Base-by-base conservation (phyloP, 352 stramenopile genomes). In the Aphanomyces astaci region DNA sequence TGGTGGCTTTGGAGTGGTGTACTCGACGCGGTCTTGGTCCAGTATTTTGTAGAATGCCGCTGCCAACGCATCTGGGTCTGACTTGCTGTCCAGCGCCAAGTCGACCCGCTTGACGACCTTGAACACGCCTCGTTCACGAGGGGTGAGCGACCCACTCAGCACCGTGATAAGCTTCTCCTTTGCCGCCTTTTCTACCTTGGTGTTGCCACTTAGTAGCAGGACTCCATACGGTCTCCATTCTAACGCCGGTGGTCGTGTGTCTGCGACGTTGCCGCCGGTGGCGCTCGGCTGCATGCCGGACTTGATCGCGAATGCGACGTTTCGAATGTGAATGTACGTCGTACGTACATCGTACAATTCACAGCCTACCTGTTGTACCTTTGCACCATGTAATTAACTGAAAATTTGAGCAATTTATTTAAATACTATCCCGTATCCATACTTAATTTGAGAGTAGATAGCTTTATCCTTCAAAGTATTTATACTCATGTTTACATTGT, bases 91-190 rank as follows among this genome's bases (percentile, higher is more conserved):
- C 2, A 39, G 32, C 9, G 51, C 46, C 10, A 68, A 32, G 24
- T 68, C 62, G 22, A 25, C 30, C 30, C 62, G 46, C n/a, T n/a
- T 62, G 32, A 68, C 24, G 49, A 68, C 62, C 28, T 59, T 59
- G 51, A 68, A 68, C 2, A 68, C 62, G n/a, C 62, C 43, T n/a
- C 43, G 39, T 33, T 68, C 62, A 15, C 62, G 62, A 22, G 62
- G 62, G 13, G 62, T 68, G 31, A 68, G 36, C 7, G 62, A 43
- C n/a, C 62, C 62, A 59, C 62, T 68, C 19, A 68, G 62, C 30
- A 68, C 62, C n/a, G 25, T 49, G n/a, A 59, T 40, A 17, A 68
- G 51, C 10, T 32, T 51, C 19, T 68, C 62, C 9, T 43, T 40
- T n/a, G 5, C 32, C 10, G 43, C 33, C 25, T 68, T 68, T 31